phyloP scores from a whole-genome alignment of 1,284 basidiomycete species.

The Sporisorium iseilematis-ciliati region DNA sequence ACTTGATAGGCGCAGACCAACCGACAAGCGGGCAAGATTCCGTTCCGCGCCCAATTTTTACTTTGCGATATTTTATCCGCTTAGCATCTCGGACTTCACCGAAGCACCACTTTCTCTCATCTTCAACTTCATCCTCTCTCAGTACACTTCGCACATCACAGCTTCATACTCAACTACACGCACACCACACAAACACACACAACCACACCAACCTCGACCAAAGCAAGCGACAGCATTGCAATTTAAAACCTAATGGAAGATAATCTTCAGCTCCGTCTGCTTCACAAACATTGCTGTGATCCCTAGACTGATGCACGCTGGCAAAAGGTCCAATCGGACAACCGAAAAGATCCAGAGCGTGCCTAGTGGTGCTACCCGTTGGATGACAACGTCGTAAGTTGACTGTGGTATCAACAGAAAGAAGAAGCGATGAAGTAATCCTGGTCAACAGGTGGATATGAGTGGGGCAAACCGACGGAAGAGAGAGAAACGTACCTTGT shows the following conservation, averaged over 20 bases:
- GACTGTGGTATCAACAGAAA: constrained; percentile 29
- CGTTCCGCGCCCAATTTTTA: constrained; percentile 4
- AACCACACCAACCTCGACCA: no score
- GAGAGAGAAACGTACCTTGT: constrained; percentile 48
- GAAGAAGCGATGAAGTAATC: not conserved
- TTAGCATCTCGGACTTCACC: constrained; percentile 25
- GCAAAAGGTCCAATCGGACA: constrained; percentile 66
- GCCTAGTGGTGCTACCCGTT: constrained; percentile 68
- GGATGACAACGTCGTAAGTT: constrained; percentile 62
- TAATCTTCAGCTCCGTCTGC: constrained; percentile 26
- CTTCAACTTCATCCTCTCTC: not conserved
- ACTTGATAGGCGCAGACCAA: constrained; percentile 24
- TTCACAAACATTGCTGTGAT: constrained; percentile 55
- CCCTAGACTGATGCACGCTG: constrained; percentile 60
- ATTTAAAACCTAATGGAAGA: constrained; percentile 49
- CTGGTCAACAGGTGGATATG: not conserved
- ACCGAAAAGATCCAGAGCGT: constrained; percentile 70
- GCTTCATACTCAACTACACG: not conserved
- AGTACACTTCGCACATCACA: not conserved
- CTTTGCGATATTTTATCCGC: constrained; percentile 1
- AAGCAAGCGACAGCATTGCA: no score
- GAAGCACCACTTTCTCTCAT: constrained; percentile 5
- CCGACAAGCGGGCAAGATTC: constrained; percentile 15
- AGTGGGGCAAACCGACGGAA: not conserved
- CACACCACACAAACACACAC: not conserved